These are phyloP conservation scores for Fusarium sp. DNA, from an alignment of 2,329 filamentous ascomycete genomes.

Conservation along the genomic window DNA sequence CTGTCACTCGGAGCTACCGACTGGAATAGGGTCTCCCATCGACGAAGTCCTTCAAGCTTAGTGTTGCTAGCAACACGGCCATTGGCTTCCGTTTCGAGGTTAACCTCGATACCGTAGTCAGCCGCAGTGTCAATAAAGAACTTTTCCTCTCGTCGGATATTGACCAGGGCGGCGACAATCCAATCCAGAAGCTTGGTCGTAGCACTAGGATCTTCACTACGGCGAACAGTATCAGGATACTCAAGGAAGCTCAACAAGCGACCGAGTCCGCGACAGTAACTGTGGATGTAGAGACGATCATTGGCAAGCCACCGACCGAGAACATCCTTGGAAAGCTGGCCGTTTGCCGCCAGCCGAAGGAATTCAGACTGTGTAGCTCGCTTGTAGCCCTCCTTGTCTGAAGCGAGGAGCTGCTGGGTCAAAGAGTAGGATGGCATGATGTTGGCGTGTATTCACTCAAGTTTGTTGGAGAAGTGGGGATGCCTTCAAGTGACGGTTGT, in stretches of 20 bases:
- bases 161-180: constrained; percentile 75
- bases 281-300: constrained; percentile 80
- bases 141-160: constrained; percentile 76
- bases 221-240: constrained; percentile 59
- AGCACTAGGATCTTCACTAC: constrained; percentile 46
- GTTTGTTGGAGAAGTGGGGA: constrained; percentile 20
- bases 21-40: constrained; percentile 66
- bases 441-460: constrained; percentile 11
- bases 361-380: constrained; percentile 77
- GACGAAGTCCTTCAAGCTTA: constrained; percentile 58
- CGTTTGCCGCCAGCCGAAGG: constrained; percentile 75
- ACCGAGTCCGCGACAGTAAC: constrained; percentile 78
- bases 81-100: constrained; percentile 47
- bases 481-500: constrained; percentile 25
- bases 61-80: constrained; percentile 48
- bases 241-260: constrained; percentile 74
- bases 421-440: constrained; percentile 57
- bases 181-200: constrained; percentile 74
- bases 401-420: constrained; percentile 70
- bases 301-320: constrained; percentile 80
- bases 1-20: constrained; percentile 65
- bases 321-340: constrained; percentile 69
- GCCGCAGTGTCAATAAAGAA: constrained; percentile 78
- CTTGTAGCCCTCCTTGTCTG: constrained; percentile 62
- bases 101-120: constrained; percentile 71